phyloP scores from a whole-genome alignment of 2,329 filamentous ascomycete species.

The Rhytidhysteron rufulum region DNA sequence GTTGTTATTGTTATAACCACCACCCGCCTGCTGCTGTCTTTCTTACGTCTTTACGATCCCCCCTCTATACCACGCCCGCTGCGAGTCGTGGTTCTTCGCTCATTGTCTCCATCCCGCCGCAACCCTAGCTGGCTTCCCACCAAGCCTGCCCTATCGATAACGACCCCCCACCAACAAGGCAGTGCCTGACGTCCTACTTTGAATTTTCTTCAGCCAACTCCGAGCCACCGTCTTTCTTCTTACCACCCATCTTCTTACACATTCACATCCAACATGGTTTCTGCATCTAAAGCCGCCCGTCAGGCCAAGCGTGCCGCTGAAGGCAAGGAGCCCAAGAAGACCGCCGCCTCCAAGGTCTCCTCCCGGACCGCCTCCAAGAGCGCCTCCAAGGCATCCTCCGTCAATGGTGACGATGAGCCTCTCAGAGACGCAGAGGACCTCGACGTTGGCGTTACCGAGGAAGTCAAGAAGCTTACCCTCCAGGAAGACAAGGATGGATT shows the following conservation, averaged over 20 bases:
- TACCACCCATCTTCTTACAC: constrained; percentile 6
- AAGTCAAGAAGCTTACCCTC: constrained; percentile 82
- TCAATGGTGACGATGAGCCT: constrained; percentile 68
- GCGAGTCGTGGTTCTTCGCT: too few species aligned
- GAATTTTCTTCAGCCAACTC: constrained; percentile 20
- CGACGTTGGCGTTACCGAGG: constrained; percentile 58
- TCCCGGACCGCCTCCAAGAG: constrained; percentile 65
- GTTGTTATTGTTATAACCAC: too few species aligned
- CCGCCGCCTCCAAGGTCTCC: constrained; percentile 65
- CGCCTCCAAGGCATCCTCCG: constrained; percentile 61
- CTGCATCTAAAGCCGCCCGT: constrained; percentile 65
- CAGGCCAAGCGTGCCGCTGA: constrained; percentile 63
- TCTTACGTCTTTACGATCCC: too few species aligned
- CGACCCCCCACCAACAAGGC: not conserved
- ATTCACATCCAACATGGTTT: constrained; percentile 56
- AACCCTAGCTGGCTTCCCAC: not conserved
- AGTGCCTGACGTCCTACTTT: constrained; percentile 6
- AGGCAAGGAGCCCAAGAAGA: constrained; percentile 73
- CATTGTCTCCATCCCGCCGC: too few species aligned
- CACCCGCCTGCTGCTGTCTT: too few species aligned
- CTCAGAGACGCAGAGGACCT: constrained; percentile 61
- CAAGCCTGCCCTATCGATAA: constrained; percentile 1
- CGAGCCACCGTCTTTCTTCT: too few species aligned
- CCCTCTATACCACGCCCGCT: too few species aligned
- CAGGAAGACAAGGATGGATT: constrained; percentile 96